Percentiles rank a stretch among this genome's conserved stretches.
phyloP scores from a whole-genome alignment of 371 early-diverging fungal species.

The Rhizomucor pusillus region DNA sequence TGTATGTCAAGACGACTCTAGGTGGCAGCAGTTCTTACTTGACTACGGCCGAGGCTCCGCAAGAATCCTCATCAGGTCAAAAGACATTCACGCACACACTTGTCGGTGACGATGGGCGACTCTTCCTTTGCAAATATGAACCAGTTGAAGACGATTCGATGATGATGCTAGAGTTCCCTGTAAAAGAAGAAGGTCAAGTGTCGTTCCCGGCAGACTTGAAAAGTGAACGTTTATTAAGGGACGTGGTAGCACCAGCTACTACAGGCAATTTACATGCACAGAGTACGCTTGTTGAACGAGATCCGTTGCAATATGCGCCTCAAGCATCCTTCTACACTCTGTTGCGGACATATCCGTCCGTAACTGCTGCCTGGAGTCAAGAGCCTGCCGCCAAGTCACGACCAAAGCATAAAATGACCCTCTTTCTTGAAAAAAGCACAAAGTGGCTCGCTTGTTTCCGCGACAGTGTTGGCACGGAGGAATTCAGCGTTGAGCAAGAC shows the following conservation, averaged over 20 bases:
- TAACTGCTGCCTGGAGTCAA: not conserved
- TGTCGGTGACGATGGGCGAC: conserved; percentile 28
- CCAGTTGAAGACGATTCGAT: conserved; percentile 16
- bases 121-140: conserved; percentile 22
- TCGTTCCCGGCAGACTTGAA: not conserved
- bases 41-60: conserved; percentile 15
- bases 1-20: conserved; percentile 3
- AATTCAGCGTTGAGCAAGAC: conserved; percentile 15
- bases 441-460: conserved; percentile 38
- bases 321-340: not conserved
- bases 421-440: conserved; percentile 20
- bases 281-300: not conserved
- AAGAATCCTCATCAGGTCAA: not conserved
- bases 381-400: not conserved
- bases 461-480: conserved; percentile 28
- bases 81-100: conserved; percentile 30
- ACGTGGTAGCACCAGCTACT: not conserved
- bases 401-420: not conserved
- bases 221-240: not conserved
- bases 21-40: conserved; percentile 29
- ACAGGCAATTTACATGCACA: not conserved
- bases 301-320: conserved; percentile 10
- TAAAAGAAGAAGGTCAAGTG: not conserved
- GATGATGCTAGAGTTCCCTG: conserved; percentile 1
- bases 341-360: not conserved